These are phyloP conservation scores for Thamnidium elegans DNA, from an alignment of 192 early-diverging fungal species.

Conservation along the genomic window DNA sequence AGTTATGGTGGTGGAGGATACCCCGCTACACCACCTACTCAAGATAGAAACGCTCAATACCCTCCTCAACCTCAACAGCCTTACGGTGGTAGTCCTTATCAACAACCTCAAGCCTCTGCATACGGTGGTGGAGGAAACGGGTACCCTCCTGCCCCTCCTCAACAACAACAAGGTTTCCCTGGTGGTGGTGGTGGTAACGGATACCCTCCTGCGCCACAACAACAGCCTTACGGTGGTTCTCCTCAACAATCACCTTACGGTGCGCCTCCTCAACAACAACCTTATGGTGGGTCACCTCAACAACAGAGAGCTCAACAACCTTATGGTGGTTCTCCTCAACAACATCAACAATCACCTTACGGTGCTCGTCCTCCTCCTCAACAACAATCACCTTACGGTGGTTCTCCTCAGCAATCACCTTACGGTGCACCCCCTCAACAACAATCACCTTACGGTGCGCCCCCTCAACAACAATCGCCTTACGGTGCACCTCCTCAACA, in stretches of 20 bases:
- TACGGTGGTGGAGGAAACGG: neutral
- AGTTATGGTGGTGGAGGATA: slow-evolving; percentile 18
- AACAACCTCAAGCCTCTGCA: slow-evolving; percentile 13
- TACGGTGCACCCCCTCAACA: neutral
- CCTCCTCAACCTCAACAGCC: slow-evolving; percentile 4
- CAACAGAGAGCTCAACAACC: neutral
- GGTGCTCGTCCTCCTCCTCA: slow-evolving; percentile 4
- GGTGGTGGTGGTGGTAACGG: neutral
- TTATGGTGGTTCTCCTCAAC: slow-evolving; percentile 2
- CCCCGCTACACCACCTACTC: neutral
- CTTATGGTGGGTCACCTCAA: slow-evolving; percentile 1
- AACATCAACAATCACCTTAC: neutral
- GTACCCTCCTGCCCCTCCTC: neutral
- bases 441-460: neutral
- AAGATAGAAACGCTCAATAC: slow-evolving; percentile 1
- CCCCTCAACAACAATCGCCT: neutral
- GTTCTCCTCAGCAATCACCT: neutral
- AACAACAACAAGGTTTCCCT: neutral
- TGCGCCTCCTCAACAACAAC: neutral
- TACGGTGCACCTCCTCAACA: slow-evolving; percentile 4
- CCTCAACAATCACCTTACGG: slow-evolving; percentile 2
- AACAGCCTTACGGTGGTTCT: neutral
- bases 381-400: slow-evolving; percentile 21
- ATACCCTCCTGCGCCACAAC: neutral
- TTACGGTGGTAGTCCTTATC: slow-evolving; percentile 9